Evolutionary conservation across 1,284 basidiomycete genomes (phyloP).

Genomic region (Singerocomus inundabilis): DNA sequence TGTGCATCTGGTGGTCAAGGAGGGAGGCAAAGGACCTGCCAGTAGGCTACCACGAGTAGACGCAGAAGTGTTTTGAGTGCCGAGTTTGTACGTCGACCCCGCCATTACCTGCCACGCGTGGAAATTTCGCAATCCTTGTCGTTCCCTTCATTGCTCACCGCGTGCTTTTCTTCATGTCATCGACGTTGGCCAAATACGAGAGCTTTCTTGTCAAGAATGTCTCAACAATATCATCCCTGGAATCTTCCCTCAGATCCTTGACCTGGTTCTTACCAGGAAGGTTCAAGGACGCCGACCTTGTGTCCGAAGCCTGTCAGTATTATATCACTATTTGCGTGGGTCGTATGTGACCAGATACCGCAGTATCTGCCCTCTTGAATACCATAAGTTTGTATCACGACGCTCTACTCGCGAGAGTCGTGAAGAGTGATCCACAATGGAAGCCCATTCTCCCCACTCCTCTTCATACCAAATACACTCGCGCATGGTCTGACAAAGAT

Average conservation of each 20-base stretch:
- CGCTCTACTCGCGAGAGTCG: conserved; percentile 69
- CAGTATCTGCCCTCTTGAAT: conserved; percentile 74
- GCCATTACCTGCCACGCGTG: background rate
- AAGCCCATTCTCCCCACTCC: conserved; percentile 68
- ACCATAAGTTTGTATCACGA: conserved; percentile 86
- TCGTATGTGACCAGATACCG: conserved; percentile 1
- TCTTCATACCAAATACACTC: conserved; percentile 76
- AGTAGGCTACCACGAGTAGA: conserved; percentile 8
- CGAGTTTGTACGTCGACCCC: conserved; percentile 25
- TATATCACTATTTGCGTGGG: conserved; percentile 9
- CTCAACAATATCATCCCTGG: conserved; percentile 81
- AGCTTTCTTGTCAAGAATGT: conserved; percentile 81
- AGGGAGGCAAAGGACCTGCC: background rate
- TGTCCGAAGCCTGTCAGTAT: conserved; percentile 84
- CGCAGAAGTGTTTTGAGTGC: conserved; percentile 21
- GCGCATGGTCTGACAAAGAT: conserved; percentile 74
- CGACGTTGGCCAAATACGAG: conserved; percentile 67
- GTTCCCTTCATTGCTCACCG: background rate
- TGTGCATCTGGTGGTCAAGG: conserved; percentile 20
- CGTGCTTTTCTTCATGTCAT: conserved; percentile 38
- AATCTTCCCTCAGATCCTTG: conserved; percentile 84
- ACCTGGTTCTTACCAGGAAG: conserved; percentile 95
- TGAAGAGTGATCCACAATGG: conserved; percentile 61
- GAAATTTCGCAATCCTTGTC: conserved; percentile 10
- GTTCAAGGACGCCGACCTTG: conserved; percentile 95